These are phyloP conservation scores for Coemansia sp. DNA, from an alignment of 192 early-diverging fungal genomes.

Conservation along the genomic window DNA sequence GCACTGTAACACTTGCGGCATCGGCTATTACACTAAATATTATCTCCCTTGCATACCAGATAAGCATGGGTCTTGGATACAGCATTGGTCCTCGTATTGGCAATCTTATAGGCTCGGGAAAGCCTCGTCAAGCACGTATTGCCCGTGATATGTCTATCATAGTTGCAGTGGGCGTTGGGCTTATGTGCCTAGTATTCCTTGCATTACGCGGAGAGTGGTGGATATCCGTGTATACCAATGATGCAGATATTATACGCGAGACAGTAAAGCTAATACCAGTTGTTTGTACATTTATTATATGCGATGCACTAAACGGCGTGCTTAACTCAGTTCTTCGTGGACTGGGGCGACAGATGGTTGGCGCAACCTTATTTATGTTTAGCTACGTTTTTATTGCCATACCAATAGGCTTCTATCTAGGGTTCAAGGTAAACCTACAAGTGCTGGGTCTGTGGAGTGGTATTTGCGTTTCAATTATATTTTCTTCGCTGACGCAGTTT, in stretches of 20 bases:
- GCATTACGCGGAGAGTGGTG: conserved; percentile 22
- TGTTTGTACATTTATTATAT: conserved; percentile 61
- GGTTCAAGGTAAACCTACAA: conserved; percentile 26
- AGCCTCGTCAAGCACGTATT: too few relatives aligned
- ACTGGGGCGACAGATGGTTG: conserved; percentile 46
- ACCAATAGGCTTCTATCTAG: conserved; percentile 47
- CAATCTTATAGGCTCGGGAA: conserved; percentile 69
- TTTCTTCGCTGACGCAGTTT: conserved; percentile 16
- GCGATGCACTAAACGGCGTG: conserved; percentile 58
- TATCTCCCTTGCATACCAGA: conserved; percentile 63
- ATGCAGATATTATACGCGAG: conserved; percentile 64
- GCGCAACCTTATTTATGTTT: conserved; percentile 48
- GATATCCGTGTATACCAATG: conserved; percentile 59
- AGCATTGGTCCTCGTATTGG: conserved; percentile 76
- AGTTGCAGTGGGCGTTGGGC: conserved; percentile 56
- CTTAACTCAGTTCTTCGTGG: conserved; percentile 54
- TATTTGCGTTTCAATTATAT: conserved; percentile 17
- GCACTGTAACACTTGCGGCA: conserved; percentile 61
- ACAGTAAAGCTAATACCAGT: conserved; percentile 72
- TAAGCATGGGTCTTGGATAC: conserved; percentile 73
- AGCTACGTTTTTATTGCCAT: conserved; percentile 50
- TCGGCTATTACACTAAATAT: conserved; percentile 67
- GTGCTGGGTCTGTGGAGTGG: conserved; percentile 41
- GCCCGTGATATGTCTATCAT: conserved; percentile 52
- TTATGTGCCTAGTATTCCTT: conserved; percentile 4